These are phyloP conservation scores for Hanseniaspora jakobsenii DNA, from an alignment of 805 yeast species.

Conservation along the genomic window DNA sequence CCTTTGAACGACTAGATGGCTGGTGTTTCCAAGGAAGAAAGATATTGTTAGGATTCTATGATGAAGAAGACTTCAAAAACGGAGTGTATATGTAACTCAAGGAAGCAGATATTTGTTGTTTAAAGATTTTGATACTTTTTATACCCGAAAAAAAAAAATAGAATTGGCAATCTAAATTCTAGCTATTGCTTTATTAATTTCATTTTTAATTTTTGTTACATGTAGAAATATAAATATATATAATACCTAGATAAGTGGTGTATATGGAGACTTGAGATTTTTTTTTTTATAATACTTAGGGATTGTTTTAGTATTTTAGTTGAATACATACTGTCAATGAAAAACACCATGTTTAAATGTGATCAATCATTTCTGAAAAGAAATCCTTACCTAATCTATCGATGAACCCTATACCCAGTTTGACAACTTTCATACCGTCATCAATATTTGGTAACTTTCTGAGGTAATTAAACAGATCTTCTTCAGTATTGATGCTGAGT, in stretches of 20 bases:
- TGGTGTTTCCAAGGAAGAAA: slow-evolving; percentile 49
- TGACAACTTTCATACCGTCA: slow-evolving; percentile 56
- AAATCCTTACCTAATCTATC: slow-evolving; percentile 58
- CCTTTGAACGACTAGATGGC: slow-evolving; percentile 51
- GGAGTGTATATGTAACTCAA: slow-evolving; percentile 9
- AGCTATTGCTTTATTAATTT: not conserved
- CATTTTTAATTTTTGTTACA: not conserved
- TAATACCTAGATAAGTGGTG: too few relatives aligned
- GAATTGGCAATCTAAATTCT: too few relatives aligned
- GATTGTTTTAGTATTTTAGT: too few relatives aligned
- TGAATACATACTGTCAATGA: too few relatives aligned
- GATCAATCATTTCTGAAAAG: slow-evolving; percentile 32
- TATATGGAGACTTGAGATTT: too few relatives aligned
- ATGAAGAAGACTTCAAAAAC: slow-evolving; percentile 9
- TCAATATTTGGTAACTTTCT: slow-evolving; percentile 62
- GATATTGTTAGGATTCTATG: slow-evolving; percentile 11
- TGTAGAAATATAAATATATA: too few relatives aligned
- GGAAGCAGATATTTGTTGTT: too few relatives aligned
- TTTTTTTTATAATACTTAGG: too few relatives aligned
- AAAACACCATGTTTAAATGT: too few relatives aligned
- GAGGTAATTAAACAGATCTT: slow-evolving; percentile 33
- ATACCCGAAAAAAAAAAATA: too few relatives aligned
- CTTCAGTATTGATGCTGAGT: slow-evolving; percentile 53
- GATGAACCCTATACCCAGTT: slow-evolving; percentile 66
- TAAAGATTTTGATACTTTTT: too few relatives aligned